These are phyloP conservation scores for Physcomitrium patens DNA, from an alignment of 225 moss, liverwort and hornwort genomes.

Conservation along the genomic window DNA sequence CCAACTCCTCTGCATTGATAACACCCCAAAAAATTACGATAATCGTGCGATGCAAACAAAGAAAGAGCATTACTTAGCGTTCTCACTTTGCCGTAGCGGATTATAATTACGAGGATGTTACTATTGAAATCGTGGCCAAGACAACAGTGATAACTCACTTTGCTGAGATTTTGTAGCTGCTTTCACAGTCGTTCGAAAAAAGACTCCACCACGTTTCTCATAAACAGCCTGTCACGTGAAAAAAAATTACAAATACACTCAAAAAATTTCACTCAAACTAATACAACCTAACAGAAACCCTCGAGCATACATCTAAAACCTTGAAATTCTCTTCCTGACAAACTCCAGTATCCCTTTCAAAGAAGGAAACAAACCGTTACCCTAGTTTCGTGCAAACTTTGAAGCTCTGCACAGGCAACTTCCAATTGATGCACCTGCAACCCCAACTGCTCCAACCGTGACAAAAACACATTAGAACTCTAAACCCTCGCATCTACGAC, in stretches of 20 bases:
- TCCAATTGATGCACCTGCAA: conserved; percentile 74
- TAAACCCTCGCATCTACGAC: not conserved
- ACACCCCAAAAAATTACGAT: not conserved
- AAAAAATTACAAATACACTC: not conserved
- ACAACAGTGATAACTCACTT: conserved; percentile 42
- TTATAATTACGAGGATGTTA: not conserved
- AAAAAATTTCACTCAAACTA: not conserved
- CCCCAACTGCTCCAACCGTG: not conserved
- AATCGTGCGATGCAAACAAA: not conserved
- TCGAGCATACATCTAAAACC: not conserved
- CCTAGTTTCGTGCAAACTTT: conserved; percentile 60
- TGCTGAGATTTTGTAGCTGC: conserved; percentile 52
- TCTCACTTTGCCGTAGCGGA: not conserved
- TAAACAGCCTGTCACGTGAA: conserved; percentile 50
- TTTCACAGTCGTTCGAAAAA: conserved; percentile 55
- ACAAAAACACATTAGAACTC: not conserved
- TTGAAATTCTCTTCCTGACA: not conserved
- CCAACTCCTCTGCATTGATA: conserved; percentile 46
- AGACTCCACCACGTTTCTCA: conserved; percentile 55
- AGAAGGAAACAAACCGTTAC: conserved; percentile 29
- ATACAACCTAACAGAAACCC: conserved; percentile 2
- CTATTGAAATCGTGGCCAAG: not conserved
- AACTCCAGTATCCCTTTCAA: not conserved
- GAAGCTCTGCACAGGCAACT: conserved; percentile 74
- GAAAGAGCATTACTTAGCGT: not conserved